phyloP scores from a whole-genome alignment of 805 yeast genomes.

The Candida takata region DNA sequence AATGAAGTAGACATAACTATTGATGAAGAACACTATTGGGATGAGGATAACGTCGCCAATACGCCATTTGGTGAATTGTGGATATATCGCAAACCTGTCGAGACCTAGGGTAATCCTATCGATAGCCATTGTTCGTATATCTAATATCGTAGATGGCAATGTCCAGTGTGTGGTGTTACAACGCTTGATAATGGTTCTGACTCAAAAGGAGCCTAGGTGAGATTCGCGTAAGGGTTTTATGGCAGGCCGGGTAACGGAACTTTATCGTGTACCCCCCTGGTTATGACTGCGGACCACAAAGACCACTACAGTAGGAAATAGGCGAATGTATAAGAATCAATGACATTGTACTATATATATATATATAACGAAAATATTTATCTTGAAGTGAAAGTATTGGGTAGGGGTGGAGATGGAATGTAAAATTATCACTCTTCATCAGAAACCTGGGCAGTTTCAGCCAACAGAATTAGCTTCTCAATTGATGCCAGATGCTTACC shows the following conservation, averaged over 20 bases:
- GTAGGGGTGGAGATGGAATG: neutral
- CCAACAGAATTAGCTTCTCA: conserved; percentile 41
- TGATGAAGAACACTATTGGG: conserved; percentile 25
- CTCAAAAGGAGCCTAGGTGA: no score
- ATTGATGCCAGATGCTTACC: conserved; percentile 83
- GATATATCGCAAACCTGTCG: conserved; percentile 19
- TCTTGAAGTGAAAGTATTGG: neutral
- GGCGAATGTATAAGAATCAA: neutral
- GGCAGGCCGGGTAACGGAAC: no score
- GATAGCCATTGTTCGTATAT: conserved; percentile 16
- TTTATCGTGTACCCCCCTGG: no score
- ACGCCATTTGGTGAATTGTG: conserved; percentile 30
- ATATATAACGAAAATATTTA: neutral
- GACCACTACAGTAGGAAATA: no score
- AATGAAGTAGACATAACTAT: conserved; percentile 26
- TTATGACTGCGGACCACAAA: no score
- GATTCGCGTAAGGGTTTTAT: no score
- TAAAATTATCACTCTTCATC: conserved; percentile 14
- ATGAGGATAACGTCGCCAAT: conserved; percentile 30
- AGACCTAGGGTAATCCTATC: conserved; percentile 22
- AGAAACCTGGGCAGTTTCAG: conserved; percentile 21
- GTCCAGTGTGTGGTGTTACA: no score
- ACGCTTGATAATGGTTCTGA: no score
- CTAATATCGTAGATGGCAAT: no score
- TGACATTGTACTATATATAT: neutral